Evolutionary conservation across 352 stramenopile genomes (phyloP), one percentile per base, ranked within the genome.

Genomic region (Phytophthora vignae): DNA sequence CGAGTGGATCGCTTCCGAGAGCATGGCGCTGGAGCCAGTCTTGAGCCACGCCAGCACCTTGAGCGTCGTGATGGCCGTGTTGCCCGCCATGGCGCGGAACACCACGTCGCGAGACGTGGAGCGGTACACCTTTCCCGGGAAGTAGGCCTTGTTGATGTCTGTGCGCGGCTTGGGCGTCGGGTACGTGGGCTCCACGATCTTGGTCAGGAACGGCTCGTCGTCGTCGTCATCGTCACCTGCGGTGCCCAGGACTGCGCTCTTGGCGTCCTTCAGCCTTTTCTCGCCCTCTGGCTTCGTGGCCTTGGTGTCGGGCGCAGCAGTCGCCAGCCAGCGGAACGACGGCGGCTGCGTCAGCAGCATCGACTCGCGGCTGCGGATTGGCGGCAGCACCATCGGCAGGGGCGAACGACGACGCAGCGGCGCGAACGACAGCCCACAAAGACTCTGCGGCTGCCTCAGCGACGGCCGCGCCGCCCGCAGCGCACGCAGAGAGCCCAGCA

Each of bases 1-100:
- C 27, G 91, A 98, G 81, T 99, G 98, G 53, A 99, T 97, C 29
- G 98, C 95, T 79, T 99, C 98, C 11, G 96, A 98, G 36, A 99
- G 79, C 97, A 99, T 99, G 25, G 95, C 95, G 57, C 88, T 98
- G 15, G 91, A 98, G 49, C 97, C 97, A 5, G 92, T 98, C 61
- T 97, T 97, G 14, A 94, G 79, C 55, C 83, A 84, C 15, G 85
- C 85, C 17, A 93, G 60, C 0, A 87, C 71, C 69, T 95, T 95
- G 38, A 95, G 81, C 49, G 90, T 80, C 19, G 87, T 98, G 69
- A 99, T 99, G 21, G 98, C 77, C 31, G 97, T 87, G 72, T 99
- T 99, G 21, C 97, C 97, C 12, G 83, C 83, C 71, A 99, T 92
- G 17, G 98, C 98, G 25, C 81, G 83, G 42, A 96, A 82, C 55